phyloP scores from a whole-genome alignment of 148 eudicot species.

The Chenopodium suecicum region DNA sequence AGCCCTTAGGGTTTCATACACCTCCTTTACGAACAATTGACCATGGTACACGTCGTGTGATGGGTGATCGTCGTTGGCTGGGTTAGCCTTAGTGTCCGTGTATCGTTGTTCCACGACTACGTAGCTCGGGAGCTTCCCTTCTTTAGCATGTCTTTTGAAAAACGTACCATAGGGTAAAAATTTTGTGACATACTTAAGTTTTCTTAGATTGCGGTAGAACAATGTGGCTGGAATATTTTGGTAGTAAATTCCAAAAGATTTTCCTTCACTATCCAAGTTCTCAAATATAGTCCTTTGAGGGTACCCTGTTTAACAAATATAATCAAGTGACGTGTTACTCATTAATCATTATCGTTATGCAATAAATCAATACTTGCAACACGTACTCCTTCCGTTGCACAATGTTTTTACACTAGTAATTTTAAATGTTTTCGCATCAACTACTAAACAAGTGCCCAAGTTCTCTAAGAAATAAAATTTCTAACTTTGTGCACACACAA shows the following conservation, averaged over 20 bases:
- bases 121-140: slow-evolving; percentile 63
- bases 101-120: slow-evolving; percentile 76
- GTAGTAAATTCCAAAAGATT: slow-evolving; percentile 64
- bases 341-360: background rate
- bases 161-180: slow-evolving; percentile 45
- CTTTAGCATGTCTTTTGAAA: slow-evolving; percentile 60
- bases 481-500: no score
- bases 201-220: slow-evolving; percentile 62
- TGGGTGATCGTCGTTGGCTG: slow-evolving; percentile 84
- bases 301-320: slow-evolving; percentile 33
- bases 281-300: slow-evolving; percentile 86
- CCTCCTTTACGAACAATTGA: slow-evolving; percentile 78
- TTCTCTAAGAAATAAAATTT: no score
- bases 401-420: no score
- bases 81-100: slow-evolving; percentile 57
- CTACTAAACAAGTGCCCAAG: no score
- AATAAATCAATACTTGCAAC: background rate
- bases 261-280: slow-evolving; percentile 48
- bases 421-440: no score
- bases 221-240: slow-evolving; percentile 76
- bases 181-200: slow-evolving; percentile 55
- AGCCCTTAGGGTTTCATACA: slow-evolving; percentile 76
- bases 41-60: slow-evolving; percentile 79
- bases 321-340: background rate
- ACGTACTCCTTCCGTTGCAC: background rate